Conservation (phyloP, 306 rosid genomes). For the Medicago lupulina region DNA sequence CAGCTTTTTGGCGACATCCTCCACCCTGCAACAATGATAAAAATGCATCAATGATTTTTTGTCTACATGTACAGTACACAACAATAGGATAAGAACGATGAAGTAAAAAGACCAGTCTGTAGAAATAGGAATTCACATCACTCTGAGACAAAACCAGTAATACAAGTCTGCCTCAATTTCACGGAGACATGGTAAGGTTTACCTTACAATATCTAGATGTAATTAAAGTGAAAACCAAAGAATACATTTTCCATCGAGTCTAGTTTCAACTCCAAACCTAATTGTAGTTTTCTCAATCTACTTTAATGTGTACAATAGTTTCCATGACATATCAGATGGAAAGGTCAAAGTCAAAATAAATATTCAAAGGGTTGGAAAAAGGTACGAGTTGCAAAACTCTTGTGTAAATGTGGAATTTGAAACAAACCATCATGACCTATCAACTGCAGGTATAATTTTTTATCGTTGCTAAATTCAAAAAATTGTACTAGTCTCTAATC, state of each 20-base stretch:
- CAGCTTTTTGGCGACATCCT: constrained; percentile 67
- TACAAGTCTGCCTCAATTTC: not conserved
- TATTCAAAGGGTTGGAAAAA: not conserved
- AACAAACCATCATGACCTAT: not conserved
- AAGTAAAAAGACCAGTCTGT: not conserved
- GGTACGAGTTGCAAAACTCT: not conserved
- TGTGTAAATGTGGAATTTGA: constrained; percentile 9
- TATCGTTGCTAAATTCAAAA: constrained; percentile 18
- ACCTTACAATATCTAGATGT: constrained; percentile 5
- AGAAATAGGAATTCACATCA: constrained; percentile 6
- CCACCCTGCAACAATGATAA: constrained; percentile 70
- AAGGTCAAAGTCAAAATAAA: not conserved
- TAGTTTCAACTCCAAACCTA: not conserved
- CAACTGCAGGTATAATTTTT: not conserved
- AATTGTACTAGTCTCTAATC: not conserved
- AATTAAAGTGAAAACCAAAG: not conserved
- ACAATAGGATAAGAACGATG: constrained; percentile 8
- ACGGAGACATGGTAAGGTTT: not conserved
- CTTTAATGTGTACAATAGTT: too few relatives aligned
- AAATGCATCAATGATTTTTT: constrained; percentile 24
- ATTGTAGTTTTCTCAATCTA: not conserved
- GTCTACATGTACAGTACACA: not conserved
- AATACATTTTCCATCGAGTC: not conserved
- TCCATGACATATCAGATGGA: not conserved
- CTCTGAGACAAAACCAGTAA: constrained; percentile 15